Conservation (phyloP, 1,284 basidiomycete genomes). For the Trichosporon sp. region DNA sequence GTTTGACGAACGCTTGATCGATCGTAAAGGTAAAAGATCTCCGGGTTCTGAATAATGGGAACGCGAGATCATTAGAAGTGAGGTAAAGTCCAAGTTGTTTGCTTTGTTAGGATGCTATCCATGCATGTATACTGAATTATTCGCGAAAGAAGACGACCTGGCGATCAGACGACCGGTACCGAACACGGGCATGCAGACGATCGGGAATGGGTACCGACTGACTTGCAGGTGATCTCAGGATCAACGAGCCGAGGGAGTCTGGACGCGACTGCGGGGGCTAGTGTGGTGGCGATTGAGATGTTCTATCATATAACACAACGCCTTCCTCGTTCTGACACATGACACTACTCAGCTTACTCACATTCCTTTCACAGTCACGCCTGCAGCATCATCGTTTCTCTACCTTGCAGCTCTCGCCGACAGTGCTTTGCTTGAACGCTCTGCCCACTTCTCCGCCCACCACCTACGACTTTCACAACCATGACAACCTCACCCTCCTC, state of each 20-base stretch:
- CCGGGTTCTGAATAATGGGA: not conserved
- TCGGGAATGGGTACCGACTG: not conserved
- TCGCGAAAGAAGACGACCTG: not conserved
- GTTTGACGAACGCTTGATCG: not conserved
- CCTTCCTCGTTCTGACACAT: too few relatives aligned
- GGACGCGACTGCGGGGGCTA: not conserved
- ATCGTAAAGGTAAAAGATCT: not conserved
- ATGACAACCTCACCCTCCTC: not conserved
- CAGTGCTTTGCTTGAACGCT: not conserved
- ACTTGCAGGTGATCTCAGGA: too few relatives aligned
- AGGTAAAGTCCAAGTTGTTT: slow-evolving; percentile 4
- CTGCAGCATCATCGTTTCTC: too few relatives aligned
- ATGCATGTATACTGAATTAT: slow-evolving; percentile 3
- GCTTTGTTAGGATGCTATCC: slow-evolving; percentile 2
- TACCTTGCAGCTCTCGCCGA: too few relatives aligned
- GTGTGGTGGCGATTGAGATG: too few relatives aligned
- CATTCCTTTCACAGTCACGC: too few relatives aligned
- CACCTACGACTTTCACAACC: not conserved
- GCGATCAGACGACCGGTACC: not conserved
- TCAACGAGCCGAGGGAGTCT: not conserved
- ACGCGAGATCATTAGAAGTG: not conserved
- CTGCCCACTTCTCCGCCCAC: not conserved
- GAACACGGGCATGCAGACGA: not conserved
- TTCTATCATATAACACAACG: too few relatives aligned
- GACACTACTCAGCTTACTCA: too few relatives aligned